These are phyloP conservation scores for Eutypa lata DNA, from an alignment of 2,329 filamentous ascomycete species.

Conservation along the genomic window DNA sequence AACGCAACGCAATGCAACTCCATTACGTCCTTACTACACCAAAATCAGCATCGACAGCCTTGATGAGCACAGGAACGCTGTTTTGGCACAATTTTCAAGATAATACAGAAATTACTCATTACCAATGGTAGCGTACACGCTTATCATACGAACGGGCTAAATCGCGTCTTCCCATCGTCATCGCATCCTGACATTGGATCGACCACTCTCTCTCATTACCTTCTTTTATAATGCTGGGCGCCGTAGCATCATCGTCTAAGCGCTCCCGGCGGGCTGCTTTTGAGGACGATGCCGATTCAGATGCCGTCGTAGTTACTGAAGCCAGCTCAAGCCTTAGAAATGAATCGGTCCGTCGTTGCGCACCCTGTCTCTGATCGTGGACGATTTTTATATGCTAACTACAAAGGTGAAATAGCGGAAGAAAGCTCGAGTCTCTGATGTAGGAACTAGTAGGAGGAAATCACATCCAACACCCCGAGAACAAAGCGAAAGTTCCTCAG, in stretches of 20 bases:
- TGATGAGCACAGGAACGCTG: no score
- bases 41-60: background rate
- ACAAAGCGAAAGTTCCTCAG: constrained; percentile 20
- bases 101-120: no score
- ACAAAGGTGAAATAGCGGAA: constrained; percentile 30
- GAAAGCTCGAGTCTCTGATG: constrained; percentile 34
- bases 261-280: constrained; percentile 36
- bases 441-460: constrained; percentile 10
- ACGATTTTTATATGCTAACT: constrained; percentile 9
- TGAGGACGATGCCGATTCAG: constrained; percentile 29
- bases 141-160: no score
- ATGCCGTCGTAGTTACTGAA: constrained; percentile 34
- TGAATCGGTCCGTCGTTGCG: constrained; percentile 33
- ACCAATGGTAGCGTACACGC: no score
- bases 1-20: background rate
- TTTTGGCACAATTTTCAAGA: no score
- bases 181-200: no score
- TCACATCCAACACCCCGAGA: constrained; percentile 13
- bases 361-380: background rate
- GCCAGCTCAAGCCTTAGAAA: constrained; percentile 39
- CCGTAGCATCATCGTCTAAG: constrained; percentile 30
- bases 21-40: background rate
- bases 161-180: no score
- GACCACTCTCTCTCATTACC: background rate
- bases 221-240: background rate